Evolutionary conservation across 129 eudicot species (phyloP).

Genomic region (Flaveria trinervia): DNA sequence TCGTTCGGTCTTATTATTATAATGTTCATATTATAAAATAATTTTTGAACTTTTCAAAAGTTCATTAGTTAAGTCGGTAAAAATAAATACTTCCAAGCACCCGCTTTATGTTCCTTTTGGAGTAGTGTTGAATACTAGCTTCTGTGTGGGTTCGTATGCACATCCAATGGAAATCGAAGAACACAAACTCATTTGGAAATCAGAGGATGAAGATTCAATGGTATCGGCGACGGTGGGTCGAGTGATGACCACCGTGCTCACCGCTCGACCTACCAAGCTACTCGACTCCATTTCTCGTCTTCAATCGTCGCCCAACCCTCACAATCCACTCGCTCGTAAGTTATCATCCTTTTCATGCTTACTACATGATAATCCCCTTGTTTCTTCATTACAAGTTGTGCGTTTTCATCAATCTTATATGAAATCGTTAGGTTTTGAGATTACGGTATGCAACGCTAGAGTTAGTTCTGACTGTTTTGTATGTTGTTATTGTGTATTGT

Average conservation of each 20-base stretch:
- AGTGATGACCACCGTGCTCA: slow-evolving; percentile 65
- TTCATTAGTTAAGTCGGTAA: too few relatives aligned
- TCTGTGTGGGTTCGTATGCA: slow-evolving; percentile 14
- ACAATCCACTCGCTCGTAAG: slow-evolving; percentile 45
- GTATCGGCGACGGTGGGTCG: slow-evolving; percentile 68
- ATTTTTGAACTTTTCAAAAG: too few relatives aligned
- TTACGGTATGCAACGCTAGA: slow-evolving; percentile 7
- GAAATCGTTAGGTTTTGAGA: background rate
- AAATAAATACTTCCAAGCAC: too few relatives aligned
- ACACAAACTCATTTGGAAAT: slow-evolving; percentile 30
- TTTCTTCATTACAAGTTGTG: background rate
- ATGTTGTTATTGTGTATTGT: slow-evolving; percentile 17
- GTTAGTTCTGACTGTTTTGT: slow-evolving; percentile 10
- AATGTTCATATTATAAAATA: too few relatives aligned
- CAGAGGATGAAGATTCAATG: slow-evolving; percentile 49
- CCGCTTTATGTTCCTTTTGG: background rate
- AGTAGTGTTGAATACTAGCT: background rate
- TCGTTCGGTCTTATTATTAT: too few relatives aligned
- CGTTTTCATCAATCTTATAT: background rate
- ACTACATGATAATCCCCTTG: background rate
- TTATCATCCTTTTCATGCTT: background rate
- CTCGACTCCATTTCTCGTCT: slow-evolving; percentile 65
- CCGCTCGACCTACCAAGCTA: slow-evolving; percentile 64
- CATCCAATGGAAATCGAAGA: slow-evolving; percentile 38
- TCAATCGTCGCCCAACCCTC: slow-evolving; percentile 51